Base-by-base conservation (phyloP, 2,329 filamentous ascomycete species). In the Fusarium equiseti region DNA sequence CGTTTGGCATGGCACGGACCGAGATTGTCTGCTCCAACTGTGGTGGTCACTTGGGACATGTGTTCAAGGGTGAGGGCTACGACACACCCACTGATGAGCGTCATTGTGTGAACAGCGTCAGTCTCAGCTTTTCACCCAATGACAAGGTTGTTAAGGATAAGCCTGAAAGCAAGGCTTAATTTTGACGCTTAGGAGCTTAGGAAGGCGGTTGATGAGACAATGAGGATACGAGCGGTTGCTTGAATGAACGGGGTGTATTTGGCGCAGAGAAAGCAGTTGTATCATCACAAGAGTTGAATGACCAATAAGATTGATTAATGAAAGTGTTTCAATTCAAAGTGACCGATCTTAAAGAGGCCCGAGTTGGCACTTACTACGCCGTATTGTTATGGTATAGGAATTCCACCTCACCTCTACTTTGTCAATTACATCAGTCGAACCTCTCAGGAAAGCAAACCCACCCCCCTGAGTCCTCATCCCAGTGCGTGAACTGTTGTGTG, bases 11-110 rank as follows among this genome's bases (percentile, higher is more conserved):
- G 93, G 79, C 86, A 77, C 86, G 96, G 72, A 98, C 90, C 16
- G 96, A 99, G 85, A 99, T 99, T 76, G 91, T 97, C 11, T 99
- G 96, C 82, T 88, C 89, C 70, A 97, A 97, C 80, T 99, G 96
- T 78, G 97, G 96, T 26, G 96, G 96, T 3, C 94, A 97, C 81
- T 80, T 97, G 67, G 94, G 94, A n/a, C 94, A 97, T 84, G 94
- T 97, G 13, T 97, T 97, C 81, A 96, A 97, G 85, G 94, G 94
- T 16, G 94, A 97, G 81, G 91, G 92, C 31, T 96, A 90, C 77
- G 76, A 86, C 10, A 97, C 92, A 24, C 94, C 96, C 8, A 98
- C 95, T 22, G 92, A 99, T 79, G 96, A 99, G 88, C 88, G 96
- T 67, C 96, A 99, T 83, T 99, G 96, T 78, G 96, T 99, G 63